Evolutionary conservation across 257 asterid genomes (phyloP), one percentile per base, ranked within the genome.

Genomic region (Thymus mandschuricus): DNA sequence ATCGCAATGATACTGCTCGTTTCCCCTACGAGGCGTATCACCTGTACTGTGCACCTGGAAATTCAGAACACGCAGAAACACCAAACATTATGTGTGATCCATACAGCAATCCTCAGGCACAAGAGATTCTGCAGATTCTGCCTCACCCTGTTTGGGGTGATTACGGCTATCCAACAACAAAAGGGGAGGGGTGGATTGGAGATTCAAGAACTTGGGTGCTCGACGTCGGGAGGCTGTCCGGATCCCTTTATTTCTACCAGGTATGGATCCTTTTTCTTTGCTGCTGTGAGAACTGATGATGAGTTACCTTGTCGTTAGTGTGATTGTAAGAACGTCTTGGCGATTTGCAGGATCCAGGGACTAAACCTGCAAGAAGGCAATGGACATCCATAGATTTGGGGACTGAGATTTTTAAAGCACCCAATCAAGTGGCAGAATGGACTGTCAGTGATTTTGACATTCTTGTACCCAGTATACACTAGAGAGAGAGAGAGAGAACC

Each of bases 141-240:
- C 97, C 96, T n/a, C 95, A 91, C 50, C 88, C 93, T 10, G 95
- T 83, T 56, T 89, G 97, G 96, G 96, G 87, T 3, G 84, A 75
- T 10, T 92, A 89, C 64, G 96, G 96, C 0, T 92, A 92, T 60
- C 96, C 97, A 3, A 86, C 89, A 0, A 73, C 34, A 62, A 83
- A 77, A 77, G 96, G 97, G 27, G 80, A 85, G 60, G 96, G 97
- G 2, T 89, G 96, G 97, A 83, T 87, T 76, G 96, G 86, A 33
- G 88, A 89, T 77, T 52, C 77, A 0, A 88, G 77, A 60, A 85
- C 87, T 7, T 90, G 97, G 97, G 87, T 82, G 59, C 89, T 90
- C 34, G 86, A 90, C 60, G 93, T 83, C 35, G 97, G 97, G 67
- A 64, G 66, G 60, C 38, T 73, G 60, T 73, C 66, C 0, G 48